Evolutionary conservation across 345 rosid genomes (phyloP).

Genomic region (Lepidium didymum): DNA sequence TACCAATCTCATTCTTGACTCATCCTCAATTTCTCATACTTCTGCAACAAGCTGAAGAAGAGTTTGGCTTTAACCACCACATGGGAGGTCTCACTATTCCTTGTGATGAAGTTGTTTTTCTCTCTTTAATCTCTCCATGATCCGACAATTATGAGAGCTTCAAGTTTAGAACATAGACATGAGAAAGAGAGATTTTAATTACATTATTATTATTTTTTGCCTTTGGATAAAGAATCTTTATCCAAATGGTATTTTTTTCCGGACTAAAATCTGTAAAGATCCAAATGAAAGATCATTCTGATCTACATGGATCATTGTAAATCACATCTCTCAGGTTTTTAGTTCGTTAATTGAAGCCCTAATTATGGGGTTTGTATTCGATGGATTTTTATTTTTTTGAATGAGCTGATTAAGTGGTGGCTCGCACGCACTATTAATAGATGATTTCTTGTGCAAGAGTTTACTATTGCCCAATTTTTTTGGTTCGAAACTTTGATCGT

Average conservation of each 20-base stretch:
- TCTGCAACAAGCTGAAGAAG: constrained; percentile 86
- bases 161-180: not conserved
- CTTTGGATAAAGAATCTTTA: constrained; percentile 24
- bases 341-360: constrained; percentile 9
- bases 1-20: constrained; percentile 73
- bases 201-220: constrained; percentile 15
- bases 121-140: constrained; percentile 21
- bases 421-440: not conserved
- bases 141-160: not conserved
- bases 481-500: constrained; percentile 13
- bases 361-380: constrained; percentile 6
- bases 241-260: constrained; percentile 21
- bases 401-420: constrained; percentile 21
- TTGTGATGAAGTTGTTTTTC: constrained; percentile 70
- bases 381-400: not conserved
- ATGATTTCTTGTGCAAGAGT: constrained; percentile 2
- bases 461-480: constrained; percentile 1
- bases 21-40: constrained; percentile 72
- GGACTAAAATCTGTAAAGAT: constrained; percentile 23
- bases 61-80: constrained; percentile 83
- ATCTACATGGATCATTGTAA: constrained; percentile 22
- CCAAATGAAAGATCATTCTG: constrained; percentile 6
- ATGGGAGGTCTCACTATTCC: constrained; percentile 93
- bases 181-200: constrained; percentile 2
- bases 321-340: constrained; percentile 10